Evolutionary conservation across 768 basidiomycete species (phyloP), one percentile per base, ranked within the genome.

Genomic region (Tricholoma sp.): DNA sequence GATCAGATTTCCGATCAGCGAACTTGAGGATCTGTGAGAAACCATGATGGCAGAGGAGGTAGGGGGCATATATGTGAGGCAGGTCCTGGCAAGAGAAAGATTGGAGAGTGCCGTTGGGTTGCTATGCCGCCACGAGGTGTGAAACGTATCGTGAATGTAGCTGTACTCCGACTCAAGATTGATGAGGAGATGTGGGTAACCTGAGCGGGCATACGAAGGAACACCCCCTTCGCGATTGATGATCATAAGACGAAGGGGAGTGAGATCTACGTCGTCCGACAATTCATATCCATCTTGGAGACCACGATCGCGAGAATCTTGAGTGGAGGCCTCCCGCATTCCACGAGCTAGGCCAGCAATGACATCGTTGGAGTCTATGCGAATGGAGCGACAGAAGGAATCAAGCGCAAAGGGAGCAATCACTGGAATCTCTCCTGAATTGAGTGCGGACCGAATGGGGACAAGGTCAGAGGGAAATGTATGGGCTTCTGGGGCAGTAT

Each of bases 161-260:
- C 82, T 70, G 67, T 81, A 89, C 70, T 99, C 97, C 12, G 93
- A 92, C 0, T 82, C 80, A 50, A 98, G 82, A 69, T 99, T 99
- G 77, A 99, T 87, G 57, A 97, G 84, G 20, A 99, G 85, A 74
- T 99, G 97, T 17, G 97, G 97, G 60, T 91, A 84, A 47, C 97
- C 97, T 9, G 82, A 83, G 31, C 97, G 92, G 34, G 97, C 97
- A 68, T 98, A 98, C 0, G 97, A 98, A 18, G 97, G 97, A 3
- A 98, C 88, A 12, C 97, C 97, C 20, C 97, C 97, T 71, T 96
- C 92, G 17, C 89, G 83, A 70, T 94, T 96, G 72, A 99, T 98
- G 70, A 98, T 89, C 90, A 99, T 95, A 57, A 99, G 81, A 29
- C 97, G 89, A 54, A 98, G 76, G 1, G 97, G 97, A 3, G 94